Evolutionary conservation across 2,329 filamentous ascomycete genomes (phyloP), one percentile per base, ranked within the genome.

Genomic region (Myriosclerotinia duriaeana): DNA sequence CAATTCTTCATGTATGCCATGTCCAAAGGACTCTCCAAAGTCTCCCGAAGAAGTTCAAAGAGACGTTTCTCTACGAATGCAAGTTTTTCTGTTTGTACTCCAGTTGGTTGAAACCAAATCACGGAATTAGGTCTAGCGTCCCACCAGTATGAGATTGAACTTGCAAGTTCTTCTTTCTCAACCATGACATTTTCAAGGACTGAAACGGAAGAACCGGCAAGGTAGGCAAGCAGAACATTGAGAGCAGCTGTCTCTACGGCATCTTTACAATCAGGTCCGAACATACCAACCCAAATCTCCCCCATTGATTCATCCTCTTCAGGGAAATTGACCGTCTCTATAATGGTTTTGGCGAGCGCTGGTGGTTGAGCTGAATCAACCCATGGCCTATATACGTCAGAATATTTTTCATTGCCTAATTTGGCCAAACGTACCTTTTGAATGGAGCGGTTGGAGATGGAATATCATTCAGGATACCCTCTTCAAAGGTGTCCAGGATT

Each of bases 241-340:
- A 97, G 80, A 1, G 93, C 95, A 17, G 88, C 89, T 14, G 86
- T 85, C 52, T 84, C 80, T 34, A 91, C 76, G 2, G 85, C 78
- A 72, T 97, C 88, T 64, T 85, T 90, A 77, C 90, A 93, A 72
- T 89, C 84, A 0, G 95, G 95, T 0, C 95, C 95, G 65, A 98
- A 87, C 79, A 96, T 97, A 1, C 86, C 90, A 26, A 97, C 87
- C 59, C 92, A 81, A 60, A 98, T 87, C 76, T 98, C 94, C 48
- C 95, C 95, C 66, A 89, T 91, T 0, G 92, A 94, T 76, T 99
- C 95, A 71, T 99, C 95, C 74, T 97, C 94, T 76, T 99, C 95
- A 0, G 95, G 95, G 73, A 99, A 99, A 69, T 96, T 89, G 38
- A 96, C 89, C 0, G 84, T 92, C 71, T 94, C 87, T 15, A 96